Conservation (phyloP, 2,329 filamentous ascomycete genomes). For the Periconia sp. region DNA sequence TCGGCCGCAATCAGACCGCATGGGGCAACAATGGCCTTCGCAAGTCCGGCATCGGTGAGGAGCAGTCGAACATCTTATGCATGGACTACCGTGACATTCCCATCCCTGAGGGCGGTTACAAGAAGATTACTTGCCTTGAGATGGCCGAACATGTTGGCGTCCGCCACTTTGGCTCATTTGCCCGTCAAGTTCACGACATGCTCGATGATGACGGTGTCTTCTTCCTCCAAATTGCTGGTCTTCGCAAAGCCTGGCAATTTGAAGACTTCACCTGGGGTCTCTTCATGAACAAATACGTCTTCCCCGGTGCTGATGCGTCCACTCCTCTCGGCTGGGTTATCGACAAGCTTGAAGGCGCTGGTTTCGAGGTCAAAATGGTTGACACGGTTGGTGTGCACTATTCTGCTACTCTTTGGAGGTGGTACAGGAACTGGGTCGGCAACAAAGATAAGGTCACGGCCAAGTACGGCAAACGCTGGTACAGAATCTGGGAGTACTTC, state of each 20-base stretch:
- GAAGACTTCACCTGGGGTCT: slow-evolving; percentile 98
- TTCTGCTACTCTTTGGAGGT: slow-evolving; percentile 93
- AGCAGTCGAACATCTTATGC: slow-evolving; percentile 91
- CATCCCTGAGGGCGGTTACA: slow-evolving; percentile 76
- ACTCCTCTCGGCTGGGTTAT: slow-evolving; percentile 90
- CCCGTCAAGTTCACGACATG: slow-evolving; percentile 91
- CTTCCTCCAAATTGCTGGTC: slow-evolving; percentile 93
- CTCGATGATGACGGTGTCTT: slow-evolving; percentile 95
- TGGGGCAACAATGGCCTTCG: slow-evolving; percentile 94
- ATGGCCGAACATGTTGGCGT: slow-evolving; percentile 99
- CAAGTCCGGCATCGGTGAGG: slow-evolving; percentile 79
- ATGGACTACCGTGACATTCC: slow-evolving; percentile 97
- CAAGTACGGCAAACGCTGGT: slow-evolving; percentile 97
- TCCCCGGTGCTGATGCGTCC: slow-evolving; percentile 94
- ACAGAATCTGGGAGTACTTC: slow-evolving; percentile 94
- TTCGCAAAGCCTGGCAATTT: slow-evolving; percentile 95
- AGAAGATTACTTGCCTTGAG: slow-evolving; percentile 96
- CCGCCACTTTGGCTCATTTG: slow-evolving; percentile 80
- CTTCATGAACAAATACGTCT: slow-evolving; percentile 99
- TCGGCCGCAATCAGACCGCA: slow-evolving; percentile 93
- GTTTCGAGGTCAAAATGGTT: slow-evolving; percentile 88
- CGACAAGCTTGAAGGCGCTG: slow-evolving; percentile 81
- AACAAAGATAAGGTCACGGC: slow-evolving; percentile 91
- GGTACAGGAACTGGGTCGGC: slow-evolving; percentile 98
- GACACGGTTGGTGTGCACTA: slow-evolving; percentile 98